phyloP scores from a whole-genome alignment of 2,329 filamentous ascomycete species.

The Aspergillus sp. region DNA sequence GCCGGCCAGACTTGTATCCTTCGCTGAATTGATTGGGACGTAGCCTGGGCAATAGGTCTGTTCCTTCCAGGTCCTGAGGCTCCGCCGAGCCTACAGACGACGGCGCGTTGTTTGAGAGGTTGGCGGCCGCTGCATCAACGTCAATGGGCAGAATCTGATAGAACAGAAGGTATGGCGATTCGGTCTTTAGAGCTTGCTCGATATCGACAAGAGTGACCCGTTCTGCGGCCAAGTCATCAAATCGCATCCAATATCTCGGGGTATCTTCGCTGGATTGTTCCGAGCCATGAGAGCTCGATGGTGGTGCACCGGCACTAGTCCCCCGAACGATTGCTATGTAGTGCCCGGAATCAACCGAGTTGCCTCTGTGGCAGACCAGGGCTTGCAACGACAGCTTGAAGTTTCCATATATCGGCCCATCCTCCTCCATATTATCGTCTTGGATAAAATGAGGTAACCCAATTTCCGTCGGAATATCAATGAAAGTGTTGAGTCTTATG shows the following conservation, averaged over 20 bases:
- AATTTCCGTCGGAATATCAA: constrained; percentile 89
- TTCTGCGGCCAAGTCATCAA: constrained; percentile 80
- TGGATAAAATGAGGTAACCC: constrained; percentile 86
- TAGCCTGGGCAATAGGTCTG: constrained; percentile 25
- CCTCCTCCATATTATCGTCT: constrained; percentile 71
- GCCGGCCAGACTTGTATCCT: constrained; percentile 34
- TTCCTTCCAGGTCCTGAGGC: constrained; percentile 28
- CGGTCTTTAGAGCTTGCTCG: constrained; percentile 74
- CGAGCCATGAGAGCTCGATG: constrained; percentile 31
- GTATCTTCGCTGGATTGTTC: constrained; percentile 58
- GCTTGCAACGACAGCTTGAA: constrained; percentile 93
- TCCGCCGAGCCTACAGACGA: constrained; percentile 35
- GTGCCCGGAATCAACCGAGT: constrained; percentile 84
- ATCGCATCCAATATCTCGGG: constrained; percentile 82
- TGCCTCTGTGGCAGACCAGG: constrained; percentile 87
- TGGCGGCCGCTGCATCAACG: constrained; percentile 57
- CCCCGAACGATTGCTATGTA: constrained; percentile 86
- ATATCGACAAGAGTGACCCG: constrained; percentile 80
- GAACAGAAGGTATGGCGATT: constrained; percentile 92
- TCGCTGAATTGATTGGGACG: constrained; percentile 24
- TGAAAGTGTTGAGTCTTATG: constrained; percentile 74
- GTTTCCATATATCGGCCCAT: constrained; percentile 75
- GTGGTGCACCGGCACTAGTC: constrained; percentile 52
- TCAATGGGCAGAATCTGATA: constrained; percentile 92
- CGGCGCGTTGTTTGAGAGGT: constrained; percentile 39